Conservation (phyloP, 257 asterid genomes). For the Scutellaria barbata region DNA sequence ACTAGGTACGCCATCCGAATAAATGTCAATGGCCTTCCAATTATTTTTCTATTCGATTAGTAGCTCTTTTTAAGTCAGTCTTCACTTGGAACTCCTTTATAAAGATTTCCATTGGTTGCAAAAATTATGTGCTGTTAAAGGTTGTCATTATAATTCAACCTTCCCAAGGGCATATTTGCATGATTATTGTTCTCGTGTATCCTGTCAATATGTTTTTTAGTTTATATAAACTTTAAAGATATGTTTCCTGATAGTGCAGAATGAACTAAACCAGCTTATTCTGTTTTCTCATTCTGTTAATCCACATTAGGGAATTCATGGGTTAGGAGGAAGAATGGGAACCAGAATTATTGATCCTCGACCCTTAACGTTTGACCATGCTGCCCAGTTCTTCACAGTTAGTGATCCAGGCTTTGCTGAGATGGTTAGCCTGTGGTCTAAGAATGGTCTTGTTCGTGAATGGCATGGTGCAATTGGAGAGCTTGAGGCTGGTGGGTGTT, state of each 20-base stretch:
- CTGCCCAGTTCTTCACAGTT: conserved; percentile 93
- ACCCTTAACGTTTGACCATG: conserved; percentile 78
- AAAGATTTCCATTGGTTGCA: neutral
- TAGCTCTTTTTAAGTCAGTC: neutral
- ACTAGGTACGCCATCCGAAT: neutral
- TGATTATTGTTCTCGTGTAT: neutral
- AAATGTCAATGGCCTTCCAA: conserved; percentile 12
- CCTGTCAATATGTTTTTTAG: neutral
- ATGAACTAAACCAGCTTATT: conserved; percentile 18
- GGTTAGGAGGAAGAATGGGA: conserved; percentile 96
- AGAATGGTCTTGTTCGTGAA: conserved; percentile 63
- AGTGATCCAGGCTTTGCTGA: conserved; percentile 68
- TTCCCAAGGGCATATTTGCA: neutral
- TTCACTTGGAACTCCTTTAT: neutral
- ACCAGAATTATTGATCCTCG: conserved; percentile 79
- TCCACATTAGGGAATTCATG: conserved; percentile 76
- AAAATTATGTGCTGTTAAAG: neutral
- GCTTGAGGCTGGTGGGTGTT: conserved; percentile 78
- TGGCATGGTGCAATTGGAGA: conserved; percentile 76
- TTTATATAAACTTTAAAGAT: neutral
- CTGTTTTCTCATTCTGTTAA: conserved; percentile 43
- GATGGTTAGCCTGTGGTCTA: conserved; percentile 74
- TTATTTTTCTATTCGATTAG: neutral
- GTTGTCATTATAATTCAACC: neutral
- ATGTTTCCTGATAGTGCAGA: conserved; percentile 8